Evolutionary conservation across 768 basidiomycete genomes (phyloP).

Genomic region (Trametes sanguinea): DNA sequence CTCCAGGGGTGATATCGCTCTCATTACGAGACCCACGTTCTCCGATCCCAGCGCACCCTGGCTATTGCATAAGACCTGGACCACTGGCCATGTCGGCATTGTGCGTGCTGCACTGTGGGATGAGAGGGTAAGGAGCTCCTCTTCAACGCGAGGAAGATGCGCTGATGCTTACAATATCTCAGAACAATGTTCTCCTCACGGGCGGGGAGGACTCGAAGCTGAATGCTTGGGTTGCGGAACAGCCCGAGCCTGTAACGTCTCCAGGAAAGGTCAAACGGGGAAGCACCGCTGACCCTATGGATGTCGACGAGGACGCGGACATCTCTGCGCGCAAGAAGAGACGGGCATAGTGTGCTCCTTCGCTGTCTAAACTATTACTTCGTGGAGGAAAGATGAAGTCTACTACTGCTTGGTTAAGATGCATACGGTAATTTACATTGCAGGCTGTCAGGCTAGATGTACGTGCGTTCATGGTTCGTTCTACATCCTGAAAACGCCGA

Average conservation of each 20-base stretch:
- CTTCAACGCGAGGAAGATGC: too few relatives aligned
- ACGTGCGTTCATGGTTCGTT: background rate
- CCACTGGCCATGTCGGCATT: constrained; percentile 33
- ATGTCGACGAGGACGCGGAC: constrained; percentile 26
- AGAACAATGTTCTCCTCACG: constrained; percentile 38
- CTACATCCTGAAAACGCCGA: constrained; percentile 68
- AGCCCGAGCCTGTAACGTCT: constrained; percentile 1
- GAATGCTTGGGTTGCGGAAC: constrained; percentile 33
- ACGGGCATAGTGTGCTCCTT: constrained; percentile 11
- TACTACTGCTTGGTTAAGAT: background rate
- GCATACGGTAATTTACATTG: constrained; percentile 8
- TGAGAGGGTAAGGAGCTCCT: constrained; percentile 29
- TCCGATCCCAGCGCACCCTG: constrained; percentile 29
- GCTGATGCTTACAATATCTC: background rate
- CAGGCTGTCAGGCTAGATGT: background rate
- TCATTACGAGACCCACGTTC: constrained; percentile 31
- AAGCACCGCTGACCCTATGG: constrained; percentile 26
- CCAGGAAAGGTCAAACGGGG: constrained; percentile 20
- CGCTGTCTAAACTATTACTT: too few relatives aligned
- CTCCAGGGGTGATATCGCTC: constrained; percentile 36
- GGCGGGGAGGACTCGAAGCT: constrained; percentile 39
- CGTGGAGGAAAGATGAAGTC: too few relatives aligned
- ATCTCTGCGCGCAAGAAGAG: constrained; percentile 24
- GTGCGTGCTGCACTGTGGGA: constrained; percentile 37
- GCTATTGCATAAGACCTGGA: constrained; percentile 34